phyloP scores from a whole-genome alignment of 768 basidiomycete species.

The Xanthoconium purpureum region DNA sequence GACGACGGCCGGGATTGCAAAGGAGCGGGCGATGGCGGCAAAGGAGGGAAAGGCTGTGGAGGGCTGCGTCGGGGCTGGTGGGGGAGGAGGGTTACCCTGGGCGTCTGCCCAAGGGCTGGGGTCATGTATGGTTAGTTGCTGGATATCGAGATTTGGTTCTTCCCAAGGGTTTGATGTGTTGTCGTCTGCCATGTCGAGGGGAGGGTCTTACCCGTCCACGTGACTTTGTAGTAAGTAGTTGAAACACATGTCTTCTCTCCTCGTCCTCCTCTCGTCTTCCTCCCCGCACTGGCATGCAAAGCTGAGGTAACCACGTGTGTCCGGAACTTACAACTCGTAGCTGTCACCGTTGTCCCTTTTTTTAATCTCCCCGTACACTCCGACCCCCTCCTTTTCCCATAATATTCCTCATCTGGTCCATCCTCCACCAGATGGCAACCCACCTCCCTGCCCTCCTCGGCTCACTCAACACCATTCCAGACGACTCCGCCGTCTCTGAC shows the following conservation, averaged over 20 bases:
- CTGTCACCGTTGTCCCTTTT: not conserved
- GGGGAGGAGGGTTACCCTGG: not conserved
- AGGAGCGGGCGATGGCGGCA: slow-evolving; percentile 62
- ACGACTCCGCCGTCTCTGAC: slow-evolving; percentile 80
- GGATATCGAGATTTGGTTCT: too few relatives aligned
- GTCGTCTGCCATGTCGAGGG: too few relatives aligned
- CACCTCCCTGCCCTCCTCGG: slow-evolving; percentile 70
- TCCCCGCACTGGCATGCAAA: not conserved
- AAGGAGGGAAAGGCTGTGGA: slow-evolving; percentile 2
- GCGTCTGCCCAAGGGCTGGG: not conserved
- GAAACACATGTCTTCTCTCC: not conserved
- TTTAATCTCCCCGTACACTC: slow-evolving; percentile 15
- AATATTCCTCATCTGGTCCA: not conserved
- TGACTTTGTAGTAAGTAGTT: not conserved
- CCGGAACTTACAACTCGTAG: slow-evolving; percentile 5
- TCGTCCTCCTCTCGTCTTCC: too few relatives aligned
- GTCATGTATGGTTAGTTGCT: not conserved
- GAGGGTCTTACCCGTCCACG: not conserved
- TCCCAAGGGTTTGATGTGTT: too few relatives aligned
- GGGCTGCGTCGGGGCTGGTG: not conserved
- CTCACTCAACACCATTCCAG: slow-evolving; percentile 60
- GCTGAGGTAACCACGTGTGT: not conserved
- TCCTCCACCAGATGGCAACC: slow-evolving; percentile 46
- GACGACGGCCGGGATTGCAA: slow-evolving; percentile 46
- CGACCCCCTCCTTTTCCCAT: slow-evolving; percentile 4